Evolutionary conservation across 768 basidiomycete genomes (phyloP).

Genomic region (Termitomyces sp.): DNA sequence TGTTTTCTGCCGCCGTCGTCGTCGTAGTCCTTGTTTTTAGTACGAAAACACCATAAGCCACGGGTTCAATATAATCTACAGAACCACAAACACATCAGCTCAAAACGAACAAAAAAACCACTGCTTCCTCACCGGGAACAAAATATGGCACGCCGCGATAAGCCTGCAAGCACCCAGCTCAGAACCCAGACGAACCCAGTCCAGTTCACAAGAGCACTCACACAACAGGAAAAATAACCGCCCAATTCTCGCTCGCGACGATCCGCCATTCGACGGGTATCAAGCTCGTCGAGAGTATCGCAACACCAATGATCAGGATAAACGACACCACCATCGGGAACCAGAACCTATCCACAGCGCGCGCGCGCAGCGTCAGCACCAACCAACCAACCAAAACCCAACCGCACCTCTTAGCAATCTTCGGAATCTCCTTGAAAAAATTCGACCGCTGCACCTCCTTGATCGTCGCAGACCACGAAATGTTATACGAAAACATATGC

Average conservation of each 20-base stretch:
- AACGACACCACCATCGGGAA: conserved; percentile 49
- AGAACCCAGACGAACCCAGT: too few relatives aligned
- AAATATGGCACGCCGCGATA: conserved; percentile 55
- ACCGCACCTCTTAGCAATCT: conserved; percentile 71
- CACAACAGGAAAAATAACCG: conserved; percentile 70
- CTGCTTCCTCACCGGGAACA: conserved; percentile 54
- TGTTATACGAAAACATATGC: conserved; percentile 53
- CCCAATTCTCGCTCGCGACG: conserved; percentile 49
- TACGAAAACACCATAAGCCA: conserved; percentile 69
- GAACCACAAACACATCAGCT: too few relatives aligned
- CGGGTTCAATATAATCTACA: conserved; percentile 37
- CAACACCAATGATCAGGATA: conserved; percentile 49
- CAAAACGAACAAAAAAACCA: not conserved
- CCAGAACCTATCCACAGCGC: conserved; percentile 37
- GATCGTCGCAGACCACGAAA: conserved; percentile 52
- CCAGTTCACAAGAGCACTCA: too few relatives aligned
- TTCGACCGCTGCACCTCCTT: conserved; percentile 86
- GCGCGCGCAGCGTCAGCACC: too few relatives aligned
- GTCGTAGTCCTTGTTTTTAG: conserved; percentile 14
- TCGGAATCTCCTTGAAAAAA: conserved; percentile 88
- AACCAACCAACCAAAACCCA: too few relatives aligned
- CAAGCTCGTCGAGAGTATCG: conserved; percentile 40
- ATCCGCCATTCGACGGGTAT: conserved; percentile 57
- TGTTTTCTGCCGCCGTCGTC: too few relatives aligned
- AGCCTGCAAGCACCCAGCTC: conserved; percentile 54